Conservation (phyloP, 768 basidiomycete species). For the Mycena belliarum region DNA sequence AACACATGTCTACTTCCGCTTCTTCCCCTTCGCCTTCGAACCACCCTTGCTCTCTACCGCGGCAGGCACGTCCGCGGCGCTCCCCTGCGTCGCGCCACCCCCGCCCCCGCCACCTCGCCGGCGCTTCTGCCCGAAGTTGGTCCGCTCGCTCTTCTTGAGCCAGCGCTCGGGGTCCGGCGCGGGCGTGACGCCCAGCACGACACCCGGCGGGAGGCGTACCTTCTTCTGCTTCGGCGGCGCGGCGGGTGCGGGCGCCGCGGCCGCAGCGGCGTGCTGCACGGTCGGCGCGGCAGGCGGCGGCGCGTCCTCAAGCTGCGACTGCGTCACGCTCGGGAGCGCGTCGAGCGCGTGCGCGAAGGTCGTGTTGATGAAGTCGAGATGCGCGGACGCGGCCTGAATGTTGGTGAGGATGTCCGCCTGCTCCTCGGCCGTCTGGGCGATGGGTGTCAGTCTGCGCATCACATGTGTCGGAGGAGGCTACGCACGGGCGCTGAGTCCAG, state of each 20-base stretch:
- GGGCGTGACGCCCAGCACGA: slow-evolving; percentile 76
- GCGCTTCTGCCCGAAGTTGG: slow-evolving; percentile 56
- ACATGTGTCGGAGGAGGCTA: slow-evolving; percentile 10
- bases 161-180: slow-evolving; percentile 85
- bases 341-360: slow-evolving; percentile 69
- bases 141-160: slow-evolving; percentile 84
- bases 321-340: slow-evolving; percentile 53
- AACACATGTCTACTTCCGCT: slow-evolving; percentile 59
- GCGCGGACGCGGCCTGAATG: slow-evolving; percentile 76
- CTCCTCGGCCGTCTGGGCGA: slow-evolving; percentile 77
- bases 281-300: slow-evolving; percentile 58
- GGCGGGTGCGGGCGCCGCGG: slow-evolving; percentile 26
- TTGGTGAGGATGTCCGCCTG: slow-evolving; percentile 86
- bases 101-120: slow-evolving; percentile 57
- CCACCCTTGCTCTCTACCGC: slow-evolving; percentile 36
- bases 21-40: slow-evolving; percentile 60
- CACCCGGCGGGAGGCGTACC: slow-evolving; percentile 74
- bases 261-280: slow-evolving; percentile 30
- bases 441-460: no score
- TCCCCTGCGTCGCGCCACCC: slow-evolving; percentile 74
- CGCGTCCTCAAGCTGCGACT: slow-evolving; percentile 57
- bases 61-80: slow-evolving; percentile 39
- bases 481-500: slow-evolving; percentile 77
- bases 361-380: slow-evolving; percentile 81
- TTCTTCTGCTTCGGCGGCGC: slow-evolving; percentile 41